Percentiles rank a stretch among this genome's conserved stretches.
phyloP scores from a whole-genome alignment of 371 early-diverging fungal genomes.

The Furculomyces boomerangus region DNA sequence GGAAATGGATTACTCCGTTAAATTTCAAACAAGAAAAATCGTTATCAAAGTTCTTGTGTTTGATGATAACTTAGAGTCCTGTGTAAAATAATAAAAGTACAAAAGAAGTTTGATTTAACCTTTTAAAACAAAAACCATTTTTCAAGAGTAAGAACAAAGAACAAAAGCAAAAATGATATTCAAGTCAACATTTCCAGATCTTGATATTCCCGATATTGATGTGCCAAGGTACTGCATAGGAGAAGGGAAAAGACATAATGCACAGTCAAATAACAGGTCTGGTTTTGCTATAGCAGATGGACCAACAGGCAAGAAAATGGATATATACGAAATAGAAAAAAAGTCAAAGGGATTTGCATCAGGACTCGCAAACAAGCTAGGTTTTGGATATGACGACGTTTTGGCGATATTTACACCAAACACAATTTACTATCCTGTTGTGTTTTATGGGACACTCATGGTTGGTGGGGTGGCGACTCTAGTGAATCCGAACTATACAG shows the following conservation, averaged over 20 bases:
- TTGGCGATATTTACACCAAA: slow-evolving; percentile 53
- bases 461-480: slow-evolving; percentile 42
- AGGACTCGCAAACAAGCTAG: slow-evolving; percentile 36
- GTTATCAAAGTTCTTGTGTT: too few relatives aligned
- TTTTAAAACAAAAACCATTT: too few relatives aligned
- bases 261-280: background rate
- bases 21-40: too few relatives aligned
- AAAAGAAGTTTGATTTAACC: too few relatives aligned
- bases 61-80: too few relatives aligned
- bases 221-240: background rate
- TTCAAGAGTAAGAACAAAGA: too few relatives aligned
- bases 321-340: slow-evolving; percentile 35
- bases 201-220: slow-evolving; percentile 2
- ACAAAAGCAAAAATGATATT: too few relatives aligned
- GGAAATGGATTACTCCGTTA: too few relatives aligned
- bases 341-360: slow-evolving; percentile 39
- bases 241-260: background rate
- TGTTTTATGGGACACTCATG: slow-evolving; percentile 26
- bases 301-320: slow-evolving; percentile 17
- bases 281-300: background rate
- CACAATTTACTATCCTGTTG: slow-evolving; percentile 34
- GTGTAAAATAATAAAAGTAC: too few relatives aligned
- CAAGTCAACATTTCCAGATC: background rate
- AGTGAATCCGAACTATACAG: slow-evolving; percentile 56
- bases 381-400: slow-evolving; percentile 44